Base-by-base conservation (phyloP, 2,329 filamentous ascomycete species). In the Chlorencoelia australis region DNA sequence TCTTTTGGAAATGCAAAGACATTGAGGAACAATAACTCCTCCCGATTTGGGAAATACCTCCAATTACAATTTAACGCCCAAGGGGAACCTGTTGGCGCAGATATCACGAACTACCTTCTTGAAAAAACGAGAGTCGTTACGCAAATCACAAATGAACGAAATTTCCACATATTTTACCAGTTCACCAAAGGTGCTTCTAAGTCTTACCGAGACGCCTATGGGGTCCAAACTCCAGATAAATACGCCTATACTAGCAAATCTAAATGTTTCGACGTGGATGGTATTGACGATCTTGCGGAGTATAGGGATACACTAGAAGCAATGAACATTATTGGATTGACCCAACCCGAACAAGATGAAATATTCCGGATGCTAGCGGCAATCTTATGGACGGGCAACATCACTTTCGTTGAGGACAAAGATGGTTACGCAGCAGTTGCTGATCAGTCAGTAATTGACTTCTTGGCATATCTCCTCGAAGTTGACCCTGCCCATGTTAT, bases 131-230 rank as follows among this genome's bases (percentile, higher is more conserved):
- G 91, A 65, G 91, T 98, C 13, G 87, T 94, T 7, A 87, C 89
- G 11, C 91, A 96, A 65, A 96, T 96, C 50, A 70, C 67, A 40
- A 94, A 95, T 59, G 91, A 98, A 70, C 78, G 91, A 50, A 96
- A 94, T 64, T 98, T 98, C 62, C 91, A 98, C 64, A 96, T 98
- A 54, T 98, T 98, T 61, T 98, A 98, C 64, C 91, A 98, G 61
- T 95, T 96, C 61, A 85, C 91, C 30, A 98, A 96, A 64, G 87
- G 84, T 4, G 89, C 89, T 7, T 82, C 87, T n/a, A 71, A 81
- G 49, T 75, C 81, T 41, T 93, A 96, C 61, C 73, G 86, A 58
- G 78, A 91, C 53, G 78, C 69, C n/a, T 95, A 85, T 56, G 91
- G 91, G 33, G 69, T 98, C 14, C 89, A 96, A 59, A 81, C 82